These are phyloP conservation scores for Psilocybe subaeruginosa DNA, from an alignment of 768 basidiomycete species.

Conservation along the genomic window DNA sequence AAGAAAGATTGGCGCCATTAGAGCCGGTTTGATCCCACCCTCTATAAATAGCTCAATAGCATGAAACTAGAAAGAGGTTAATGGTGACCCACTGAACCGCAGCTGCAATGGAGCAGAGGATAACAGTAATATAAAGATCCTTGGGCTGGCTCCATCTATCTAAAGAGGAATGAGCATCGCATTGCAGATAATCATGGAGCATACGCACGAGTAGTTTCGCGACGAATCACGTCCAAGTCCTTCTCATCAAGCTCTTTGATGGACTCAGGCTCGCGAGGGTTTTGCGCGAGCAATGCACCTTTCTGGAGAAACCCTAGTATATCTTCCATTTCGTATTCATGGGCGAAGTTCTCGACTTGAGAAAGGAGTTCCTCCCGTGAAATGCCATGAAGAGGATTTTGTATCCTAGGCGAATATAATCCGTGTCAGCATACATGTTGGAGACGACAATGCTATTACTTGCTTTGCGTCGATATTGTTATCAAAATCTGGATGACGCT, in stretches of 20 bases:
- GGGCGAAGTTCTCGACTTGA: slow-evolving; percentile 64
- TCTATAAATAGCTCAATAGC: slow-evolving; percentile 8
- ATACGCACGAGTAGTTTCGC: slow-evolving; percentile 38
- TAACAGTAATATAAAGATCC: slow-evolving; percentile 38
- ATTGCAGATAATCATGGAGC: slow-evolving; percentile 3
- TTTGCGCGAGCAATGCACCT: slow-evolving; percentile 74
- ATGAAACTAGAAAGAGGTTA: neutral
- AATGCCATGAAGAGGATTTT: slow-evolving; percentile 49
- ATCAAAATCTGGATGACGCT: slow-evolving; percentile 10
- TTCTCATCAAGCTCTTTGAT: slow-evolving; percentile 33
- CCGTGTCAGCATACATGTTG: neutral
- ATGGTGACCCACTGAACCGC: slow-evolving; percentile 59
- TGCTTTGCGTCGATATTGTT: slow-evolving; percentile 30
- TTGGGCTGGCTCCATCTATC: slow-evolving; percentile 48
- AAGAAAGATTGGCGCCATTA: slow-evolving; percentile 61
- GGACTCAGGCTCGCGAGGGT: slow-evolving; percentile 47
- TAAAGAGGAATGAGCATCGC: slow-evolving; percentile 11
- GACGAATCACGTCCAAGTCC: slow-evolving; percentile 35
- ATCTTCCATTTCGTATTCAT: slow-evolving; percentile 43
- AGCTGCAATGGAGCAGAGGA: slow-evolving; percentile 67
- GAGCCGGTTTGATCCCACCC: slow-evolving; percentile 58
- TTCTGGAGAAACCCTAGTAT: slow-evolving; percentile 51
- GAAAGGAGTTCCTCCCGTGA: slow-evolving; percentile 59
- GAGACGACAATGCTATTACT: neutral
- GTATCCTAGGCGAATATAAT: slow-evolving; percentile 27